These are phyloP conservation scores for Pyrenophora tritici-repentis DNA, from an alignment of 2,329 filamentous ascomycete genomes.

Conservation along the genomic window DNA sequence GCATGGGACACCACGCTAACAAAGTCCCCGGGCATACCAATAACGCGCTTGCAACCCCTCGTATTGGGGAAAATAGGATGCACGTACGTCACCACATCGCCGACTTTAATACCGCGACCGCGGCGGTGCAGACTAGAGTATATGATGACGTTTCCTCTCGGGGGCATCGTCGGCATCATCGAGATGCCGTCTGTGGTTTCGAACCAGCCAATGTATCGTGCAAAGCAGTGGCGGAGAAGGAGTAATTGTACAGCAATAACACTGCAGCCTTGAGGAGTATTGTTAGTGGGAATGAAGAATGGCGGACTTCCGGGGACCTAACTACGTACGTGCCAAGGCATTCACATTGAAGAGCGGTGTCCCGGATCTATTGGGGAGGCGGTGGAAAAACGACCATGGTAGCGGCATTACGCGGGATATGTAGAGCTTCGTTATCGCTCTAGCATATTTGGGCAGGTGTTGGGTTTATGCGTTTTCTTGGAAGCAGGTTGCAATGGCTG, in stretches of 20 bases:
- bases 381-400: conserved; percentile 23
- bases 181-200: conserved; percentile 71
- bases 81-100: conserved; percentile 80
- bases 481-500: conserved; percentile 3
- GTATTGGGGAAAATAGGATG: conserved; percentile 68
- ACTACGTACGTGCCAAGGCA: conserved; percentile 8
- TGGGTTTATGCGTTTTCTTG: not conserved
- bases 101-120: conserved; percentile 72
- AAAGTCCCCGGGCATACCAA: conserved; percentile 66
- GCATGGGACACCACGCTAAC: conserved; percentile 69
- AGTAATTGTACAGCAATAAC: conserved; percentile 9
- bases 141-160: conserved; percentile 28
- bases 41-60: conserved; percentile 76
- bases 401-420: conserved; percentile 23
- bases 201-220: conserved; percentile 63
- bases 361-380: conserved; percentile 12
- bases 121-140: conserved; percentile 37
- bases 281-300: not conserved
- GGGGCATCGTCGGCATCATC: conserved; percentile 82
- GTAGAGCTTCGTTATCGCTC: conserved; percentile 19
- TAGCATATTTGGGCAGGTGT: conserved; percentile 8
- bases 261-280: not conserved
- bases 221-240: conserved; percentile 44
- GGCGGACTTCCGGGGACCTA: not conserved
- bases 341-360: conserved; percentile 1